Conservation (phyloP, 352 stramenopile genomes). For the Globisporangium mamillatum region DNA sequence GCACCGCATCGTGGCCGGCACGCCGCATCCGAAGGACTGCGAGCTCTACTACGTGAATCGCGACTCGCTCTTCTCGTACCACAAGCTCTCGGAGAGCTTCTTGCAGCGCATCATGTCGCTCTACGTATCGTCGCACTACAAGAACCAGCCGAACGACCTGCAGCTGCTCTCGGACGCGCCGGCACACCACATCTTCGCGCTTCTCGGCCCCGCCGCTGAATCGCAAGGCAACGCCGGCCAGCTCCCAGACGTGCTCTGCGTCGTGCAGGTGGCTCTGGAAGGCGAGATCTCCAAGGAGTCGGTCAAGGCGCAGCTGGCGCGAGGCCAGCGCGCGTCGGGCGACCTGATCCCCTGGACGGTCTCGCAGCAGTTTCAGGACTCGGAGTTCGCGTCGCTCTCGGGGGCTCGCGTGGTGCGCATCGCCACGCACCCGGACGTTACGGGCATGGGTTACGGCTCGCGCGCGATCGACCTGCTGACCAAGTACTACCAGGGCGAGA, state of each 20-base stretch:
- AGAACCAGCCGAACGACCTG: conserved; percentile 99
- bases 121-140: conserved; percentile 99
- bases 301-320: conserved; percentile 92
- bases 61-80: conserved; percentile 99
- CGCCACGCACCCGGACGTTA: conserved; percentile 96
- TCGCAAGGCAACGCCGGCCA: conserved; percentile 83
- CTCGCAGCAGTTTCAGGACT: conserved; percentile 99
- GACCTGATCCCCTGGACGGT: conserved; percentile 99
- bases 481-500: conserved; percentile 98
- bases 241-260: conserved; percentile 97
- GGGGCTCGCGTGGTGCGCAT: conserved; percentile 98
- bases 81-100: conserved; percentile 97
- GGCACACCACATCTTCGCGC: conserved; percentile 97
- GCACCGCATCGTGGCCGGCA: conserved; percentile 90
- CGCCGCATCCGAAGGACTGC: conserved; percentile 94
- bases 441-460: conserved; percentile 97
- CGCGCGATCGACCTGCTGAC: conserved; percentile 94
- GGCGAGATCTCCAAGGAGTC: conserved; percentile 96
- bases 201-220: conserved; percentile 94
- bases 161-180: conserved; percentile 98
- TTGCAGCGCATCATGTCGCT: conserved; percentile 93
- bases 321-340: conserved; percentile 95
- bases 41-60: conserved; percentile 99
- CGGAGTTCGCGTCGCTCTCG: conserved; percentile 95
- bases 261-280: conserved; percentile 97